Conservation (phyloP, 129 eudicot genomes). For the Flaveria robusta region DNA sequence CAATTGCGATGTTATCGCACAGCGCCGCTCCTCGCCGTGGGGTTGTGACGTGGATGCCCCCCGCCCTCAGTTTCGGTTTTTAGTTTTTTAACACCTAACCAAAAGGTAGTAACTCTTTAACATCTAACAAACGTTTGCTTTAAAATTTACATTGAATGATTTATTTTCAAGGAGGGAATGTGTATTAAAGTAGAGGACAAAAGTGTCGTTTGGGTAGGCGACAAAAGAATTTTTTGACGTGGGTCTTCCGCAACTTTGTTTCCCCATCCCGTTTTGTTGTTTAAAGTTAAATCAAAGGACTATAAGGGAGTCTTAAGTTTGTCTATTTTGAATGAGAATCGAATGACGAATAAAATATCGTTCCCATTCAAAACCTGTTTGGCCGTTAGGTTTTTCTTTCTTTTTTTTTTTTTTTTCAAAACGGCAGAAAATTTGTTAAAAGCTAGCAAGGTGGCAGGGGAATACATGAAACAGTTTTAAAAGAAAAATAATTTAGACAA, state of each 20-base stretch:
- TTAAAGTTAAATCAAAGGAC: neutral
- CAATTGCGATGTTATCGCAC: too few relatives aligned
- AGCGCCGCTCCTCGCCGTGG: too few relatives aligned
- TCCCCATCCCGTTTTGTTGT: constrained; percentile 26
- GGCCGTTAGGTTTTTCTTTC: neutral
- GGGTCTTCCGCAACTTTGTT: constrained; percentile 40
- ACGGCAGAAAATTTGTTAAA: too few relatives aligned
- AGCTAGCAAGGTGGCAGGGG: too few relatives aligned
- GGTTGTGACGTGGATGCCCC: too few relatives aligned
- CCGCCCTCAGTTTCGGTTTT: too few relatives aligned
- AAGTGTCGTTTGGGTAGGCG: constrained; percentile 35
- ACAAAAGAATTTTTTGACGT: constrained; percentile 42
- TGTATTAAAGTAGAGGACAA: constrained; percentile 36
- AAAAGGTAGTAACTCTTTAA: too few relatives aligned
- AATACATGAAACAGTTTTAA: too few relatives aligned
- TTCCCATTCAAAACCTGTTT: neutral
- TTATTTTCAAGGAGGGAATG: neutral
- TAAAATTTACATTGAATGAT: neutral
- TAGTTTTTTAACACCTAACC: too few relatives aligned
- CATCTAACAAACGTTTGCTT: neutral
- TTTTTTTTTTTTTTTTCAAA: too few relatives aligned
- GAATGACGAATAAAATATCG: neutral
- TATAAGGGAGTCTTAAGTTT: constrained; percentile 7
- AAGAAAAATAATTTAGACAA: too few relatives aligned
- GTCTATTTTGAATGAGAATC: neutral